Evolutionary conservation across 306 rosid species (phyloP), one percentile per base, ranked within the genome.

Genomic region (Ceratonia siliqua): DNA sequence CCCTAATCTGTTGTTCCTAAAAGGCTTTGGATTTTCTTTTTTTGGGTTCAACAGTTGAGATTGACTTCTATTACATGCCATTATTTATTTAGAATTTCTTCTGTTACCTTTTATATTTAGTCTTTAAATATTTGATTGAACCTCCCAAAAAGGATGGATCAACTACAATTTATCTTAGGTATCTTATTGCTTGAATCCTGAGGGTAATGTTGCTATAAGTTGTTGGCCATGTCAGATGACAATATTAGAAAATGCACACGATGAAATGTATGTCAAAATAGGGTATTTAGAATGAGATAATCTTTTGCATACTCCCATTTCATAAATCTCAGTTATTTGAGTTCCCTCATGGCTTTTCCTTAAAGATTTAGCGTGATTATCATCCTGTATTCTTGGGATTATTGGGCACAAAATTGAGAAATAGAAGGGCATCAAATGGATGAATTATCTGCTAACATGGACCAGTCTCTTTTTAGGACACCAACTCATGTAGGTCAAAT

Each of bases 21-120:
- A 35, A 22, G 36, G 70, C 69, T 82, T 32, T 8, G 59, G 25
- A 61, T 14, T 68, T 25, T 45, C 62, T 17, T 7, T 49, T 68
- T 75, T 42, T 2, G 2, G 38, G 18, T 7, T 7, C 4, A 4
- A 1, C 42, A 4, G 43, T 30, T 73, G 57, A 45, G 36, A 56
- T 38, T 42, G 39, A 54, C 50, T 70, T 64, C 21, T 70, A 6
- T 72, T 79, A 43, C 77, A 28, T 68, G 45, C 46, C 54, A 36
- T 54, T 58, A 43, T 45, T 82, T 56, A 17, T 63, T 62, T 32
- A 30, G 35, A 20, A 45, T 63, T 70, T 70, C 25, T 53, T 59
- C 42, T 66, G 14, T 67, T 41, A 39, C 17, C 28, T 28, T 53
- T 22, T 18, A 39, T 41, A 32, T 73, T 45, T 61, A 54, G 20